Evolutionary conservation across 1,284 basidiomycete genomes (phyloP), one percentile per base, ranked within the genome.

Genomic region (Pholiota adiposa): DNA sequence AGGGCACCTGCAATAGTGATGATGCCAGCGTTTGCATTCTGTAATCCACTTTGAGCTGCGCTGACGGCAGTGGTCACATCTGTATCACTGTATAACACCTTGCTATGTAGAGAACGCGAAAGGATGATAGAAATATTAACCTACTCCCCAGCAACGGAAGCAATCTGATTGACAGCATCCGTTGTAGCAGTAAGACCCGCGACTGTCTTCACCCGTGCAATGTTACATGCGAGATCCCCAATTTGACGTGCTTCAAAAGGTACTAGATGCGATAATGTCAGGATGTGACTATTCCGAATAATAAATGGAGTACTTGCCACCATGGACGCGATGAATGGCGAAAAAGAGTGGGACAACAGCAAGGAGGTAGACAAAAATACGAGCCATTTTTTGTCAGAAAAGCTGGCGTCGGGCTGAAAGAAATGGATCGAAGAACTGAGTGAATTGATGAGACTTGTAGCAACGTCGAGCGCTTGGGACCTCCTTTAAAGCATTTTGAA

Each of bases 1-100:
- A 63, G 55, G 4, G 62, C 62, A 27, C 25, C 46, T 6, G 62
- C 62, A 34, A 63, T 63, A 7, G 59, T 63, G 27, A 33, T 54
- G 16, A 63, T 59, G 9, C 62, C 62, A 16, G 52, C 50, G 9
- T 51, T 43, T 9, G 62, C 62, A 40, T 48, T 63, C 16, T 43
- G 14, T 3, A 63, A 46, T 18, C 59, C 62, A 4, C 38, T 41
- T 9, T 56, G 48, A 27, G 62, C 62, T 11, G 62, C 40, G 5
- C 21, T 6, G 8, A 29, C 52, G 16, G 52, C 52, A n/a, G 34
- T 11, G 9, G 52, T 8, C 12, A 43, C 40, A 25, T 34, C 27
- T 4, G 36, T 36, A 43, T 54, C 36, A 12, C 52, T 54, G n/a
- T n/a, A n/a, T n/a, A n/a, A n/a, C n/a, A n/a, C n/a, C n/a, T n/a